phyloP scores from a whole-genome alignment of 2,329 filamentous ascomycete genomes.

The Botrytis paeoniae region DNA sequence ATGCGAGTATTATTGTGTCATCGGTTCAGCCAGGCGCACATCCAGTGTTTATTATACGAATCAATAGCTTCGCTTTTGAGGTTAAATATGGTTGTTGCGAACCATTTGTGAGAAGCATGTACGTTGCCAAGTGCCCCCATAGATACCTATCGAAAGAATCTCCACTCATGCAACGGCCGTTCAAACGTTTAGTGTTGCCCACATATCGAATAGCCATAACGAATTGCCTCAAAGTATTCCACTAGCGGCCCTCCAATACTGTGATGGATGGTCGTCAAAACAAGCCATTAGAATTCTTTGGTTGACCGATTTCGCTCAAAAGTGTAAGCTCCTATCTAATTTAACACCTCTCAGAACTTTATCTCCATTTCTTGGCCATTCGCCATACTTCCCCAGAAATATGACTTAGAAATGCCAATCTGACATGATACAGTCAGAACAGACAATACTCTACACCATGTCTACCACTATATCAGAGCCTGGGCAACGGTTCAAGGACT shows the following conservation, averaged over 20 bases:
- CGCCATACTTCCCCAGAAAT: no score
- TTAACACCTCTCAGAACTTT: neutral
- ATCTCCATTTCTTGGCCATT: neutral
- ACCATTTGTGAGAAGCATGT: constrained; percentile 23
- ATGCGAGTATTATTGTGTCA: neutral
- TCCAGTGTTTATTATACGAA: neutral
- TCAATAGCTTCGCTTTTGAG: constrained; percentile 22
- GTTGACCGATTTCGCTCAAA: neutral
- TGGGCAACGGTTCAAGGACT: constrained; percentile 18
- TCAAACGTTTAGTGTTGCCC: neutral
- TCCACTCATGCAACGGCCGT: neutral
- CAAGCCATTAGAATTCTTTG: neutral
- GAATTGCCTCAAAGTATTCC: neutral
- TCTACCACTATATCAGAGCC: constrained; percentile 21
- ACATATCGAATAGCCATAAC: neutral
- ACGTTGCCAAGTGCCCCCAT: constrained; percentile 3
- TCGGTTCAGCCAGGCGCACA: neutral
- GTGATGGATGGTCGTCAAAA: neutral
- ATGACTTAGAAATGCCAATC: neutral
- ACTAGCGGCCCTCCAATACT: neutral
- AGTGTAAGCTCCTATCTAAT: neutral
- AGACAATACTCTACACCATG: neutral
- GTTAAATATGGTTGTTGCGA: constrained; percentile 25
- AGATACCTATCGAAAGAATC: neutral
- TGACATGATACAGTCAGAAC: neutral